These are phyloP conservation scores for Lanmaoa rubissima DNA, from an alignment of 768 basidiomycete genomes.

Conservation along the genomic window DNA sequence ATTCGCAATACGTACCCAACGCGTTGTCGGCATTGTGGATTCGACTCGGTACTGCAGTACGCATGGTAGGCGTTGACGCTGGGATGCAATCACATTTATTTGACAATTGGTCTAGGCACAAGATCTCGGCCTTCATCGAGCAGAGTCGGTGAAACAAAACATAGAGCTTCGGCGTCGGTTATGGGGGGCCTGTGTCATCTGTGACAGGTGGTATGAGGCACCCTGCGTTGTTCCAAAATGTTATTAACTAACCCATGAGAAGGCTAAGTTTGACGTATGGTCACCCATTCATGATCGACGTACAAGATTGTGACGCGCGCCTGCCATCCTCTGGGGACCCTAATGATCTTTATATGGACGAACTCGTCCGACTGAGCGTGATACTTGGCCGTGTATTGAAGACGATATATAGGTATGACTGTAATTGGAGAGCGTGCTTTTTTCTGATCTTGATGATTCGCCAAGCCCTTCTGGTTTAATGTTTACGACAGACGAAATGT, in stretches of 20 bases:
- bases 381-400: slow-evolving; percentile 90
- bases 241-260: slow-evolving; percentile 9
- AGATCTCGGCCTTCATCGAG: slow-evolving; percentile 92
- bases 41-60: slow-evolving; percentile 82
- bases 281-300: slow-evolving; percentile 94
- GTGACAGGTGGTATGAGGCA: slow-evolving; percentile 78
- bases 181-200: slow-evolving; percentile 94
- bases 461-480: slow-evolving; percentile 82
- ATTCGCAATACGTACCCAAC: slow-evolving; percentile 84
- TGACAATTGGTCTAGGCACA: slow-evolving; percentile 64
- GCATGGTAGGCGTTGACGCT: slow-evolving; percentile 66
- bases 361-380: slow-evolving; percentile 88
- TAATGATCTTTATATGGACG: slow-evolving; percentile 79
- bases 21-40: slow-evolving; percentile 86
- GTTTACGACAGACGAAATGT: slow-evolving; percentile 77
- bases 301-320: slow-evolving; percentile 94
- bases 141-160: slow-evolving; percentile 79
- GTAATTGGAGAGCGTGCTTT: neutral
- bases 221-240: neutral
- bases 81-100: slow-evolving; percentile 4
- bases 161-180: slow-evolving; percentile 86
- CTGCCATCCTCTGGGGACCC: slow-evolving; percentile 86
- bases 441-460: slow-evolving; percentile 5
- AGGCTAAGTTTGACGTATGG: slow-evolving; percentile 90
- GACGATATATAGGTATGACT: slow-evolving; percentile 80